Base-by-base conservation (phyloP, 1,284 basidiomycete species). In the Leccinum pallidistipes region DNA sequence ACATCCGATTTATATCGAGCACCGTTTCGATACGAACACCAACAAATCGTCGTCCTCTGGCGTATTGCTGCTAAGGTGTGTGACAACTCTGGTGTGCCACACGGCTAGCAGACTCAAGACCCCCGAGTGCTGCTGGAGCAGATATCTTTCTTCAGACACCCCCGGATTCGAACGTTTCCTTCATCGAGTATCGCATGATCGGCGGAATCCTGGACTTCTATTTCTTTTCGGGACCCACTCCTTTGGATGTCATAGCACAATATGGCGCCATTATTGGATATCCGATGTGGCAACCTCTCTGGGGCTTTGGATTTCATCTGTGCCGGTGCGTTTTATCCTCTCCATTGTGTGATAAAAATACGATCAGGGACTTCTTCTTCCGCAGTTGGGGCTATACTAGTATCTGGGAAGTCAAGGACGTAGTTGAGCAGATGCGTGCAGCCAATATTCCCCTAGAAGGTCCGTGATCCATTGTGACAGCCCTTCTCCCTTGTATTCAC, bases 141-240 rank as follows among this genome's bases (percentile, higher is more conserved):
- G 90, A 91, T 65, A 83, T 88, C 59, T 71, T 88, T 21, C 79
- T 90, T 52, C 76, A 82, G 49, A 87, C 86, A 0, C 86, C 86
- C 1, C 74, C 79, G 0, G 66, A 66, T 45, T 81, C 82, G 2
- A 74, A 77, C 9, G 76, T 78, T 3, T 88, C 85, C 2, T 75
- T 88, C n/a, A 78, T 90, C 32, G 79, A 88, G 65, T 90, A 88
- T 68, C 80, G 87, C 50, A 75, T 83, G 70, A 74, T 89, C 56
- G 86, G 88, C n/a, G 88, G 89, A 10, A 83, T 83, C 1, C 74
- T 90, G 40, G 86, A 89, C 68, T 82, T 89, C 55, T 88, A 89
- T 76, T 90, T 91, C 72, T 81, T 88, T 68, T 83, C 86, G 36
- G 90, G 91, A 1, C 86, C 86, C 0, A 79, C 78, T 16, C 85